A percentile compares a stretch with the other conserved stretches of the same genome.
Conservation (phyloP, 2,329 filamentous ascomycete genomes). For the Cercospora beticola region DNA sequence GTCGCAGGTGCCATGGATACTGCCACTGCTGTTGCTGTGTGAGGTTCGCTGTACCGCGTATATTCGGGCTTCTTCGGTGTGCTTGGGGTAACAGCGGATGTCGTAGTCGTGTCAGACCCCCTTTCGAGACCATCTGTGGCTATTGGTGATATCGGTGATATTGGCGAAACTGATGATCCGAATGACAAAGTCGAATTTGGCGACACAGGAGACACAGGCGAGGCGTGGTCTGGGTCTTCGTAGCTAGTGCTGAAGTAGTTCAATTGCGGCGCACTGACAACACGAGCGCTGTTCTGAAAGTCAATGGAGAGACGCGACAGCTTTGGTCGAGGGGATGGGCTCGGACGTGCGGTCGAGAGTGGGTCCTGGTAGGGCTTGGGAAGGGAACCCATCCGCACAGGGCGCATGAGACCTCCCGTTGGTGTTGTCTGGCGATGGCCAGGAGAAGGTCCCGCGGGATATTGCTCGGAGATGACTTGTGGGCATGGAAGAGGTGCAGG, state of each 20-base stretch:
- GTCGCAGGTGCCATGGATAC: not conserved
- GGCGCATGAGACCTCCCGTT: constrained; percentile 27
- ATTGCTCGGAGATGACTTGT: constrained; percentile 25
- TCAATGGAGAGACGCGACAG: constrained; percentile 7
- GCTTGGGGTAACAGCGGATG: constrained; percentile 19
- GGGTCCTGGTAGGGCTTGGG: constrained; percentile 24
- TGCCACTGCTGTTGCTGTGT: not conserved
- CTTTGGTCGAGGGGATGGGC: constrained; percentile 19
- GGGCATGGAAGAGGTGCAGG: constrained; percentile 1
- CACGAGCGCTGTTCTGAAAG: constrained; percentile 2
- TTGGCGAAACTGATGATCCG: constrained; percentile 3
- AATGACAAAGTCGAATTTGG: constrained; percentile 6
- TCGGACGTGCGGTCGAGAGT: not conserved
- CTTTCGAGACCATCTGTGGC: constrained; percentile 6
- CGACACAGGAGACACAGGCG: constrained; percentile 21
- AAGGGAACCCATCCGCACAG: constrained; percentile 34
- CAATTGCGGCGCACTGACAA: not conserved
- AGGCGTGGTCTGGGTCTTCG: not conserved
- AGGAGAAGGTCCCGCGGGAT: constrained; percentile 12
- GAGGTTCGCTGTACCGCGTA: not conserved
- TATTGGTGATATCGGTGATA: constrained; percentile 16
- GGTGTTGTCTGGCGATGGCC: not conserved
- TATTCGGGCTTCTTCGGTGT: not conserved
- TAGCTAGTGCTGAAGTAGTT: not conserved
- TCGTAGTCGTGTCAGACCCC: constrained; percentile 18